Base-by-base conservation (phyloP, 2,329 filamentous ascomycete species). In the Ophiostoma populinum region DNA sequence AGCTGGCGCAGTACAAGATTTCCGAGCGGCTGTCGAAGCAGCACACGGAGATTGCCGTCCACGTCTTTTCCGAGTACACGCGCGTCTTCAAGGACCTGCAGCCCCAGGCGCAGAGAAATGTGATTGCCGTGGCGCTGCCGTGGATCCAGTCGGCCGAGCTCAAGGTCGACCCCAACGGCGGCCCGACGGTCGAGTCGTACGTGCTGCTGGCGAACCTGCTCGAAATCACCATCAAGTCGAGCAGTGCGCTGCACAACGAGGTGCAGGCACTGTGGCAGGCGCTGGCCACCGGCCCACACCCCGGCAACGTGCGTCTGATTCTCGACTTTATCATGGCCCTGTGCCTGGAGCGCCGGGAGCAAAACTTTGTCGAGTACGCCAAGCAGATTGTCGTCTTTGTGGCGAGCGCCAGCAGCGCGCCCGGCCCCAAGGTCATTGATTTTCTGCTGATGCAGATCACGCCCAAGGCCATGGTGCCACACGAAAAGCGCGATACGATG, bases 351-450 rank as follows among this genome's bases (percentile, higher is more conserved):
- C 75, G 87, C 21, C 75, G 87, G 32, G 92, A 98, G 53, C 90
- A 98, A 49, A 95, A 94, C 47, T 98, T 94, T 53, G 87, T 98
- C 37, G 83, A 94, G 46, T 93, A 92, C 50, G 87, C 87, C 5
- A 98, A 95, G 58, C 90, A 98, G 54, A 90, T 98, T 35, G 85
- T 95, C 12, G 92, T 98, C 2, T 95, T 94, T 52, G 55, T 98
- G 5, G 92, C 90, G 0, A 90, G 82, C 44, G 93, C 67, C 1
- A 65, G 62, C 42, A 68, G 61, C 69, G 49, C 79, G 56, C 51
- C 86, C 2, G 86, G 86, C 1, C 77, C 81, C 32, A 92, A 92
- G 49, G 86, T 98, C 3, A 77, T 98, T 9, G 90, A 98, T 44
- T 94, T 94, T 46, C 65, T 98, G 36, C 61, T 95, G 19, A 67